Evolutionary conservation across 371 early-diverging fungal genomes (phyloP).

Genomic region (Mucor indicus): DNA sequence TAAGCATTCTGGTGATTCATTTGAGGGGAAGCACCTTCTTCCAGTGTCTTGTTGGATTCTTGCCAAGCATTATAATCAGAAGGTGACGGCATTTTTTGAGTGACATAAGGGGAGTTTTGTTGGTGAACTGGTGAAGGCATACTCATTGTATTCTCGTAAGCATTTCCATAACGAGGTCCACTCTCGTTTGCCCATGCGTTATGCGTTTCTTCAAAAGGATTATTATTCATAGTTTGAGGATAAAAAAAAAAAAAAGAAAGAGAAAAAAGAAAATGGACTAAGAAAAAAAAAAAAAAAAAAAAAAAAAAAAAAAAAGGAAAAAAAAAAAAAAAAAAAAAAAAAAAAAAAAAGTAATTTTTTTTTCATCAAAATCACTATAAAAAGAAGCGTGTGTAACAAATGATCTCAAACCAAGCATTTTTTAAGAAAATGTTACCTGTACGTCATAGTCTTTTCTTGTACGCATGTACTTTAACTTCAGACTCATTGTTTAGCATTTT

Average conservation of each 20-base stretch:
- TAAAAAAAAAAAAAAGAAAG: background rate
- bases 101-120: constrained; percentile 17
- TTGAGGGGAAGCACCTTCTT: constrained; percentile 3
- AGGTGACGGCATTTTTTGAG: constrained; percentile 34
- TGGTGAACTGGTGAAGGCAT: constrained; percentile 16
- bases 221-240: constrained; percentile 1
- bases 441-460: no score
- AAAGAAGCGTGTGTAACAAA: no score
- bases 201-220: constrained; percentile 11
- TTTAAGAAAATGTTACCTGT: no score
- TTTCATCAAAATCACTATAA: no score
- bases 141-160: constrained; percentile 14
- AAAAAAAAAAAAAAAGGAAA: background rate
- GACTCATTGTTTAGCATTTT: no score
- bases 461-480: no score
- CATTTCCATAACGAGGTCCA: constrained; percentile 24
- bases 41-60: constrained; percentile 25
- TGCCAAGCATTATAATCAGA: constrained; percentile 33
- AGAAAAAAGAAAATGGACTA: no score
- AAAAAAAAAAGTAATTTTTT: no score
- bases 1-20: constrained; percentile 18
- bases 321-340: background rate
- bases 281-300: constrained; percentile 3
- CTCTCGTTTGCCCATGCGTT: background rate
- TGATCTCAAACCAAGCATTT: no score